These are phyloP conservation scores for Paraphoma sp. DNA, from an alignment of 2,329 filamentous ascomycete species.

Conservation along the genomic window DNA sequence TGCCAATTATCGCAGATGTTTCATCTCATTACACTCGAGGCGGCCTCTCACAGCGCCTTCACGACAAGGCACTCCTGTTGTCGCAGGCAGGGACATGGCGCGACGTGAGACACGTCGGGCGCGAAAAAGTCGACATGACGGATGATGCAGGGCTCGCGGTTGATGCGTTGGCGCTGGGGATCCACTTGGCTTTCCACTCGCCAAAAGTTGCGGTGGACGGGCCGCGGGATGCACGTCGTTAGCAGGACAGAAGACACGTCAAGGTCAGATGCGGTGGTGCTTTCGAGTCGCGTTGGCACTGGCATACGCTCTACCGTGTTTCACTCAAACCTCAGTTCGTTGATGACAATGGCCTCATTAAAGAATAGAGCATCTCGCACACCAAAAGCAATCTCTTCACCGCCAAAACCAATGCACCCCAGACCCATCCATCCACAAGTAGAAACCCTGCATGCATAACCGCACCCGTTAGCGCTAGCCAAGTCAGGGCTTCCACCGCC, in stretches of 20 bases:
- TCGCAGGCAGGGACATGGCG: background rate
- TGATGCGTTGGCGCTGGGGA: conserved; percentile 32
- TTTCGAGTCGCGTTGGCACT: background rate
- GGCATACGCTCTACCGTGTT: too few relatives aligned
- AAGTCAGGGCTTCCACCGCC: background rate
- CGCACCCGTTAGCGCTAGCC: conserved; percentile 5
- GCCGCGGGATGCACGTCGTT: background rate
- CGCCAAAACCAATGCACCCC: conserved; percentile 4
- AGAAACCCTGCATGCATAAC: conserved; percentile 6
- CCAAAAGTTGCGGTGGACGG: background rate
- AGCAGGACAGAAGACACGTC: background rate
- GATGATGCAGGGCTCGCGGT: conserved; percentile 22
- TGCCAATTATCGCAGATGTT: conserved; percentile 27
- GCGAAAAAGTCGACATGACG: background rate
- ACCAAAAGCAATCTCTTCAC: conserved; percentile 3
- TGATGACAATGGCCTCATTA: too few relatives aligned
- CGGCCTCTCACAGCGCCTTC: conserved; percentile 19
- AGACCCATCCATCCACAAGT: background rate
- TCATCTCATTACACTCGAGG: conserved; percentile 25
- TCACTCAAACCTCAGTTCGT: too few relatives aligned
- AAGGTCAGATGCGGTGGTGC: background rate
- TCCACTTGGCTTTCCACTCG: background rate
- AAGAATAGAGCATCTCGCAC: background rate
- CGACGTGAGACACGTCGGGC: conserved; percentile 4
- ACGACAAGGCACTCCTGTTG: conserved; percentile 1